A percentile compares a stretch with the other conserved stretches of the same genome.
These are phyloP conservation scores for Phlebopus sp. DNA, from an alignment of 1,284 basidiomycete genomes.

Conservation along the genomic window DNA sequence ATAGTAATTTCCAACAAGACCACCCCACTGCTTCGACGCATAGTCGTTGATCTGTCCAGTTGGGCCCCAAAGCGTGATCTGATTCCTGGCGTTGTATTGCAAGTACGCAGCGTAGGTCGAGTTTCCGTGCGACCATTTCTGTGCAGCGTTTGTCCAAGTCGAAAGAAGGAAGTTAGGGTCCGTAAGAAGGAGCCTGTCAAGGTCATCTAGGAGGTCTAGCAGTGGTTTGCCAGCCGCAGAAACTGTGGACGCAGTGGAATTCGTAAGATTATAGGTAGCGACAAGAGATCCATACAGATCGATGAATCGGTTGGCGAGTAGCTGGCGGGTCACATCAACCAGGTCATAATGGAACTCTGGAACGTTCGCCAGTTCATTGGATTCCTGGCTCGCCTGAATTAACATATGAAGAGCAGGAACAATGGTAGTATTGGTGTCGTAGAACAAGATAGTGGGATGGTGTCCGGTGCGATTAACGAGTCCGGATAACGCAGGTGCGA, in stretches of 20 bases:
- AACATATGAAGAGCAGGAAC: slow-evolving; percentile 37
- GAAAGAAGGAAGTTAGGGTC: slow-evolving; percentile 37
- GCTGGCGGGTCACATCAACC: slow-evolving; percentile 42
- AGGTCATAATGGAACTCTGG: slow-evolving; percentile 42
- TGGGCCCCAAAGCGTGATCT: slow-evolving; percentile 47
- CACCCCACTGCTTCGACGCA: slow-evolving; percentile 46
- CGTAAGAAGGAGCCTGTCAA: slow-evolving; percentile 38
- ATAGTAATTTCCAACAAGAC: slow-evolving; percentile 41
- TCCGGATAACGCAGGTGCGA: slow-evolving; percentile 34
- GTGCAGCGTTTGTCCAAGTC: slow-evolving; percentile 38
- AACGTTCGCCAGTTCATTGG: slow-evolving; percentile 19
- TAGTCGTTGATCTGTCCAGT: slow-evolving; percentile 43
- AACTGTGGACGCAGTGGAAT: slow-evolving; percentile 21
- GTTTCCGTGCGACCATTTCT: slow-evolving; percentile 29
- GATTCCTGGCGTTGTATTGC: slow-evolving; percentile 42
- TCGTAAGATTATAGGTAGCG: slow-evolving; percentile 25
- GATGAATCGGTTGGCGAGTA: slow-evolving; percentile 41
- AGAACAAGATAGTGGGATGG: slow-evolving; percentile 36
- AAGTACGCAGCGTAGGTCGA: slow-evolving; percentile 36
- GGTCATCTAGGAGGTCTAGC: slow-evolving; percentile 33
- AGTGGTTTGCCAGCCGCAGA: slow-evolving; percentile 26
- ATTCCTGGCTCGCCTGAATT: slow-evolving; percentile 26
- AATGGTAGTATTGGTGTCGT: slow-evolving; percentile 38
- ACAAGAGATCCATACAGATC: slow-evolving; percentile 34
- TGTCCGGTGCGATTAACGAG: slow-evolving; percentile 35